Conservation (phyloP, 345 rosid genomes). For the Salix udensis region DNA sequence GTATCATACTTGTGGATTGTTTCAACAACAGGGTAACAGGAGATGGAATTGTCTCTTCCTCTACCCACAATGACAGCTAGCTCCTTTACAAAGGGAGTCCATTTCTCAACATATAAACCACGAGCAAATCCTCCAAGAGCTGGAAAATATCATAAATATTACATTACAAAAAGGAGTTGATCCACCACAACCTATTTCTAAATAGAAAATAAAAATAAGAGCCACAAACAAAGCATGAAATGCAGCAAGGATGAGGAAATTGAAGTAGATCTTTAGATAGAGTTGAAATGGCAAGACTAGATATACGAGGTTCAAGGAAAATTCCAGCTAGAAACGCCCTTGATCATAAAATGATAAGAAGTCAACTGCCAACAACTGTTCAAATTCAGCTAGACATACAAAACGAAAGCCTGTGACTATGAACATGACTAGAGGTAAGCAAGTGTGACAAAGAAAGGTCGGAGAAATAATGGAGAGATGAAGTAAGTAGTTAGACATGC, state of each 20-base stretch:
- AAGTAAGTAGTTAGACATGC: not conserved
- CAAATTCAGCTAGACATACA: not conserved
- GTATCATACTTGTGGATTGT: constrained; percentile 75
- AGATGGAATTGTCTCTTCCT: constrained; percentile 76
- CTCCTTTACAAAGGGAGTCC: constrained; percentile 94
- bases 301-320: not conserved
- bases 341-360: not conserved
- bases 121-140: constrained; percentile 82
- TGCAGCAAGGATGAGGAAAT: not conserved
- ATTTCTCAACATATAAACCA: constrained; percentile 88
- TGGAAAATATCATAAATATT: constrained; percentile 20
- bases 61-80: constrained; percentile 92
- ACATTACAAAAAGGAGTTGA: not conserved
- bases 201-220: not conserved
- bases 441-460: not conserved
- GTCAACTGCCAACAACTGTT: not conserved
- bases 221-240: not conserved
- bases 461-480: not conserved
- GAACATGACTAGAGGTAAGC: not conserved
- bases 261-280: not conserved
- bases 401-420: not conserved
- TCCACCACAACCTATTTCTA: not conserved
- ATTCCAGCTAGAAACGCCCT: not conserved
- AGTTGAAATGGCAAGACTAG: not conserved
- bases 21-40: constrained; percentile 90